Conservation (phyloP, 495 filamentous ascomycete genomes). For the Ramalina intermedia region DNA sequence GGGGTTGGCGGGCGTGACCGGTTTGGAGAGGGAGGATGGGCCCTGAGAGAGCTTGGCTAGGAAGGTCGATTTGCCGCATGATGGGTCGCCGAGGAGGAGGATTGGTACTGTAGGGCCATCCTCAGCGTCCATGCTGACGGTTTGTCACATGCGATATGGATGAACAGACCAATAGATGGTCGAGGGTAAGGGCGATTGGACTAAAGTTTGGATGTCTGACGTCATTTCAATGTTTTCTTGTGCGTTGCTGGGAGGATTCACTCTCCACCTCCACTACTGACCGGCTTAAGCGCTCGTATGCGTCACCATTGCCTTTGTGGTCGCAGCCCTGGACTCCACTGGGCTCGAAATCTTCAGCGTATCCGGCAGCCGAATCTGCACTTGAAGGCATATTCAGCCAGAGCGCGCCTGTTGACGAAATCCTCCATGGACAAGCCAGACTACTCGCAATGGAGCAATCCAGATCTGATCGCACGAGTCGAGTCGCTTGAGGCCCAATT, state of each 20-base stretch:
- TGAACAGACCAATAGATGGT: background rate
- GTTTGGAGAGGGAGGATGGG: conserved; percentile 19
- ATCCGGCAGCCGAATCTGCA: background rate
- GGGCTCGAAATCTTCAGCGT: too few species aligned
- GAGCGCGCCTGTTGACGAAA: background rate
- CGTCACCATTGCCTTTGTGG: too few species aligned
- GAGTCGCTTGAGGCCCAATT: conserved; percentile 48
- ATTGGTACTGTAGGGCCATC: conserved; percentile 42
- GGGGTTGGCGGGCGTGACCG: conserved; percentile 17
- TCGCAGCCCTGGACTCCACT: too few species aligned
- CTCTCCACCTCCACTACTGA: too few species aligned
- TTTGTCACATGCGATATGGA: background rate
- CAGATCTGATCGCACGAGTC: conserved; percentile 51
- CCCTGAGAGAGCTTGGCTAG: conserved; percentile 46
- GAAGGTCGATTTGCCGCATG: conserved; percentile 78
- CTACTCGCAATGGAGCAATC: conserved; percentile 49
- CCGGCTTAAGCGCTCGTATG: too few species aligned
- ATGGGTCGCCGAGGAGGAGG: conserved; percentile 64
- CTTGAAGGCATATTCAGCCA: background rate
- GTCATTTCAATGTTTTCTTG: too few species aligned
- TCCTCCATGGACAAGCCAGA: conserved; percentile 10
- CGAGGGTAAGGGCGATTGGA: too few species aligned
- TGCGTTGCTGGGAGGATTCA: too few species aligned
- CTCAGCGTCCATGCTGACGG: background rate
- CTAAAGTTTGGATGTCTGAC: background rate